Evolutionary conservation across 2,329 filamentous ascomycete species (phyloP), one percentile per base, ranked within the genome.

Genomic region (Ceratocystis eucalypticola): DNA sequence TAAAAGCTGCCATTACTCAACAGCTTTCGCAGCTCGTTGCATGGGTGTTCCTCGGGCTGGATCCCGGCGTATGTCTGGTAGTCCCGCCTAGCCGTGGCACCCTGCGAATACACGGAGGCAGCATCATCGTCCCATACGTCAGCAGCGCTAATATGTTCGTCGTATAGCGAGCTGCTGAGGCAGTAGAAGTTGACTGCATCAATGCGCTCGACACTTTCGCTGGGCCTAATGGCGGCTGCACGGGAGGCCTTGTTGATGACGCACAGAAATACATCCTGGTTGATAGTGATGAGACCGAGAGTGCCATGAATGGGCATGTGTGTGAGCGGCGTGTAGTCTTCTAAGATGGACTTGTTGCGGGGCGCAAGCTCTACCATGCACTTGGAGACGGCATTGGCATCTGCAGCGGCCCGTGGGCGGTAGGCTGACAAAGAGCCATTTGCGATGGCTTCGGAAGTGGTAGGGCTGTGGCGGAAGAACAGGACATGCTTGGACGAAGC

Each of bases 1-100:
- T 97, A 99, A 74, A 99, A 99, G 37, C 88, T 96, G 30, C 93
- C 92, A 74, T 95, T 92, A 73, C 90, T 88, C 66, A 99, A 79
- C 46, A 99, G 82, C 79, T 96, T 97, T 75, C 93, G 92, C 68
- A 99, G 76, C 59, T 94, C 89, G 71, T 91, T 79, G 75, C 93
- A 97, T 5, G 94, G 94, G 75, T 96, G 91, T 72, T 96, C 84
- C 82, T 67, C 86, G 82, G 67, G 87, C 85, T 15, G 85, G 75
- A 53, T 74, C 77, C 65, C 59, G 3, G 65, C 61, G 46, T 64
- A 68, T 44, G 66, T 67, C 46, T 67, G 66, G 46, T 65, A 68
- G 33, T 68, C 67, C 22, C 64, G 48, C 12, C 67, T 61, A 2
- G 45, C 74, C 73, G 69, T 77, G 75, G 17, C 72, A 72, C 57